Evolutionary conservation across 2,329 filamentous ascomycete species (phyloP).

Genomic region (Trichoderma sp.): DNA sequence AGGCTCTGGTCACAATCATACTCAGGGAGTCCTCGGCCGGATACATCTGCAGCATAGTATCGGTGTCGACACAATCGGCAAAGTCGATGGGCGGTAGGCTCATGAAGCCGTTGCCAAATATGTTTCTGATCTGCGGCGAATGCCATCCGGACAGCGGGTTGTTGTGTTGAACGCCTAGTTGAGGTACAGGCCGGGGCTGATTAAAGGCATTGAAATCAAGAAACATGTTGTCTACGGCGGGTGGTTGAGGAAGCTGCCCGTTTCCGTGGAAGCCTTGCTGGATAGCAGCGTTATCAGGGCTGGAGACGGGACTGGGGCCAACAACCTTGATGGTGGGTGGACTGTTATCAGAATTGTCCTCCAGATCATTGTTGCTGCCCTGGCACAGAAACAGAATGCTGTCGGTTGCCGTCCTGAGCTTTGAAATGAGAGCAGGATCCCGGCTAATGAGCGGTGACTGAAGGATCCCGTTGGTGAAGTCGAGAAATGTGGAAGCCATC

Average conservation of each 20-base stretch:
- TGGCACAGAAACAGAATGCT: slow-evolving; percentile 10
- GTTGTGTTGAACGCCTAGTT: neutral
- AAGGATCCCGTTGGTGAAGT: slow-evolving; percentile 4
- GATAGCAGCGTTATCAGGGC: neutral
- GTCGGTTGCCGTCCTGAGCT: slow-evolving; percentile 6
- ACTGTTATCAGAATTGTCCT: neutral
- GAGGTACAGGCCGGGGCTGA: neutral
- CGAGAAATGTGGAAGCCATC: slow-evolving; percentile 1
- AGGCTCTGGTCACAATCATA: neutral
- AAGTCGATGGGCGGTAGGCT: slow-evolving; percentile 1
- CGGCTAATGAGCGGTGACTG: neutral
- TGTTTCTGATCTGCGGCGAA: neutral
- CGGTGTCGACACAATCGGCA: neutral
- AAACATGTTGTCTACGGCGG: neutral
- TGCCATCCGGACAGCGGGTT: neutral
- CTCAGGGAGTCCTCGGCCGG: neutral
- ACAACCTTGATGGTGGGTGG: neutral
- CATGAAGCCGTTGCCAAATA: slow-evolving; percentile 7
- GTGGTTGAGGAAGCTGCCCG: neutral
- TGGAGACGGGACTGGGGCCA: neutral
- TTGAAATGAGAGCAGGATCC: slow-evolving; percentile 1
- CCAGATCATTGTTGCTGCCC: neutral
- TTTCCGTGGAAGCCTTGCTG: neutral
- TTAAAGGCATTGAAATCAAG: neutral
- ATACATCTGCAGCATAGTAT: neutral